These are phyloP conservation scores for Ganoderma sinense DNA, from an alignment of 1,284 basidiomycete species.

Conservation along the genomic window DNA sequence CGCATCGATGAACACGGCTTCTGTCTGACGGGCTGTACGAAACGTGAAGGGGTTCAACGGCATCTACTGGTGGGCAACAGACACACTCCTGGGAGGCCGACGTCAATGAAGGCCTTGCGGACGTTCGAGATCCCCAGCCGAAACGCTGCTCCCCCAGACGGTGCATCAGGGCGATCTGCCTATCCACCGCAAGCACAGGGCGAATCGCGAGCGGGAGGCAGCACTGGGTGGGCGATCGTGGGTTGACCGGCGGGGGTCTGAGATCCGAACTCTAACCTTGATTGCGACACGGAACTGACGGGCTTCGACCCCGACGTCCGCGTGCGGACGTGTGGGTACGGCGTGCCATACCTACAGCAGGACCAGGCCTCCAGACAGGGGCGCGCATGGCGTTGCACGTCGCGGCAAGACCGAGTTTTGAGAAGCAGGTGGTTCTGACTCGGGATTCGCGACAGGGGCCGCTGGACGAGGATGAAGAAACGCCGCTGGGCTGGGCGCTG, in stretches of 20 bases:
- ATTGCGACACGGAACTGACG: slow-evolving; percentile 4
- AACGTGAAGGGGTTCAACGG: neutral
- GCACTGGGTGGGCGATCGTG: slow-evolving; percentile 6
- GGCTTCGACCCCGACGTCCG: neutral
- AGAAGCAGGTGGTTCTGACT: neutral
- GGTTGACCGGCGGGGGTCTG: neutral
- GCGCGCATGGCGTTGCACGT: neutral
- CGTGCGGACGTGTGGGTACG: neutral
- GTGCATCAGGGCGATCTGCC: slow-evolving; percentile 1
- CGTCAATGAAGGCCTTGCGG: neutral
- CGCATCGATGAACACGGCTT: neutral
- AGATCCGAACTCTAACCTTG: slow-evolving; percentile 5
- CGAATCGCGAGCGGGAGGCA: slow-evolving; percentile 5
- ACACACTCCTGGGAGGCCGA: neutral
- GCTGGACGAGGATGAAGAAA: neutral
- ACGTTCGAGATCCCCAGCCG: neutral
- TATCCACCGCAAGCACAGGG: neutral
- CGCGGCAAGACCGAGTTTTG: neutral
- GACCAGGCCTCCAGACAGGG: slow-evolving; percentile 4
- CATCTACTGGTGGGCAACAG: neutral
- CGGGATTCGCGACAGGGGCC: neutral
- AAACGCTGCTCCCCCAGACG: neutral
- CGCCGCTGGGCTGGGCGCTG: neutral
- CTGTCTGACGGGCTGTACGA: neutral
- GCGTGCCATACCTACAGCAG: neutral